Conservation (phyloP, 331 rosid species). For the Pyrus hybrid region DNA sequence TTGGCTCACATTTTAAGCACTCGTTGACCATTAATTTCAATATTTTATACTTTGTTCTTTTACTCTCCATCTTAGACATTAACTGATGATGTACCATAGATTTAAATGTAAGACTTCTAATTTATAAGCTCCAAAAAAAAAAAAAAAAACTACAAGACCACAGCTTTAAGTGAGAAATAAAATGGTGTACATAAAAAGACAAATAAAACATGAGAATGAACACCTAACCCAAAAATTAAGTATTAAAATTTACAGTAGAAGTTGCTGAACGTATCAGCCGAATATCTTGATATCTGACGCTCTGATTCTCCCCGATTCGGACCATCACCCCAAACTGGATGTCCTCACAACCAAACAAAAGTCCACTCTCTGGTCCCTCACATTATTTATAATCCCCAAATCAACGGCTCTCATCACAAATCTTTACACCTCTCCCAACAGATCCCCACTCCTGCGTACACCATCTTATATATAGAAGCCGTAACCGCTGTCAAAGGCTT, state of each 20-base stretch:
- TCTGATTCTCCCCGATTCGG: conserved; percentile 12
- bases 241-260: neutral
- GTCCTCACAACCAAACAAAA: neutral
- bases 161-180: too few relatives aligned
- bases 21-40: too few relatives aligned
- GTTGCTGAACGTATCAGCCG: conserved; percentile 13
- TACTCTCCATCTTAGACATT: too few relatives aligned
- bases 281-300: conserved; percentile 6
- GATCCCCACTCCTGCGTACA: neutral
- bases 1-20: too few relatives aligned
- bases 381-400: neutral
- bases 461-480: neutral
- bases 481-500: neutral
- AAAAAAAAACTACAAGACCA: too few relatives aligned
- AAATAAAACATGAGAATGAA: neutral
- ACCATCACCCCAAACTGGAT: conserved; percentile 9
- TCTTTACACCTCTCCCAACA: neutral
- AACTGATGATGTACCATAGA: too few relatives aligned
- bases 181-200: neutral
- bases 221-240: neutral
- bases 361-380: neutral
- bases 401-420: neutral
- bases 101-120: too few relatives aligned
- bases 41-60: too few relatives aligned
- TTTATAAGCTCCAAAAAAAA: too few relatives aligned